These are phyloP conservation scores for Paecilomyces sp. DNA, from an alignment of 2,329 filamentous ascomycete species.

Conservation along the genomic window DNA sequence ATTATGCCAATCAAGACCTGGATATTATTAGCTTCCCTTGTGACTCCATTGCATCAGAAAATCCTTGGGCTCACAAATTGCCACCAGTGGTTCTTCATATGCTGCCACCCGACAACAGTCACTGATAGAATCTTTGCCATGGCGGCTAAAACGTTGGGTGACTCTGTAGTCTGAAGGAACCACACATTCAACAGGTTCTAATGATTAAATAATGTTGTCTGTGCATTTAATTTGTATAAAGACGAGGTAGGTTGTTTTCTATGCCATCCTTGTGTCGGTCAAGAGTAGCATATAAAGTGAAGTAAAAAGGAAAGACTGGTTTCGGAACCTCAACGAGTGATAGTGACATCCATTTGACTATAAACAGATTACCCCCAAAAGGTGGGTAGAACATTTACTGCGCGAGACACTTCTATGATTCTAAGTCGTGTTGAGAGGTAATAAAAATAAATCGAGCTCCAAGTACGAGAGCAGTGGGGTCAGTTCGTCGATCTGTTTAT, in stretches of 20 bases:
- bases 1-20: constrained; percentile 30
- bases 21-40: constrained; percentile 9
- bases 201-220: neutral
- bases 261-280: neutral
- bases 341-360: neutral
- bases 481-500: no score
- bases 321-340: neutral
- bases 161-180: no score
- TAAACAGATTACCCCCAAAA: neutral
- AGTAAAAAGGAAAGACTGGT: neutral
- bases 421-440: no score
- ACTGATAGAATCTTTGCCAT: constrained; percentile 24
- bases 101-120: constrained; percentile 24
- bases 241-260: neutral
- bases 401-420: neutral
- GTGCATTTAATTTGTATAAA: neutral
- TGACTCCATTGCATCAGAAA: neutral
- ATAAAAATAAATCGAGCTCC: no score
- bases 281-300: neutral
- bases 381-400: neutral
- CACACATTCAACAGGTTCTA: no score
- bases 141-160: constrained; percentile 5
- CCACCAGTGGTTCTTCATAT: constrained; percentile 35
- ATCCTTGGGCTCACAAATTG: constrained; percentile 27
- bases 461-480: no score